phyloP scores from a whole-genome alignment of 495 filamentous ascomycete genomes.

The Annulohypoxylon stygium region DNA sequence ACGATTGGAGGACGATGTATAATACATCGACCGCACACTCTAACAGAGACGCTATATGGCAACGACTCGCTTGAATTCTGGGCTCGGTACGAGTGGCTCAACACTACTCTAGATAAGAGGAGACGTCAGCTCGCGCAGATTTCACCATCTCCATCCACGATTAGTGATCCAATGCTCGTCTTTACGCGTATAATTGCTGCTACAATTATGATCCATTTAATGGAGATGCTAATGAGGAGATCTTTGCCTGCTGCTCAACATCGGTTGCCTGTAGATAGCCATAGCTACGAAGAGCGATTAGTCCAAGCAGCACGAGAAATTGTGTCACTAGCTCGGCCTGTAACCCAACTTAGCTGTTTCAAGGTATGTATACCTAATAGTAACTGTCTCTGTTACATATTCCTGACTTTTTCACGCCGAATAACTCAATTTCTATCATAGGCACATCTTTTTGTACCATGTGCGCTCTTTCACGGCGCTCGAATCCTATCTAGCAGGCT shows the following conservation, averaged over 20 bases:
- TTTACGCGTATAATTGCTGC: background rate
- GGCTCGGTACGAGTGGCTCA: slow-evolving; percentile 10
- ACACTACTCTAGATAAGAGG: background rate
- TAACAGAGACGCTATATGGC: background rate
- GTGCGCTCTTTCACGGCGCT: slow-evolving; percentile 1
- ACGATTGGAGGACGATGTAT: background rate
- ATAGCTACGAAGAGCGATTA: background rate
- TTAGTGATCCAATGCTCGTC: slow-evolving; percentile 3
- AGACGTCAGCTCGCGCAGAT: background rate
- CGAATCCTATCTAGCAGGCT: background rate
- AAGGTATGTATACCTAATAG: background rate
- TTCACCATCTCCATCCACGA: background rate
- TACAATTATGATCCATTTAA: background rate
- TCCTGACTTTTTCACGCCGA: background rate
- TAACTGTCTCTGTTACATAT: background rate
- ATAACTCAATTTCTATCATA: background rate
- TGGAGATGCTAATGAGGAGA: background rate
- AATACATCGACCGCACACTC: background rate
- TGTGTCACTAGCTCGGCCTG: background rate
- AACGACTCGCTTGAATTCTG: slow-evolving; percentile 3
- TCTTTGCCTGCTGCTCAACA: background rate
- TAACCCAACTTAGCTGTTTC: background rate
- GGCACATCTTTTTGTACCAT: background rate
- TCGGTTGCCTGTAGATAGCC: background rate
- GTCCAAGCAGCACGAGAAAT: background rate